Conservation (phyloP, 768 basidiomycete species). For the Tylopilus sp. region DNA sequence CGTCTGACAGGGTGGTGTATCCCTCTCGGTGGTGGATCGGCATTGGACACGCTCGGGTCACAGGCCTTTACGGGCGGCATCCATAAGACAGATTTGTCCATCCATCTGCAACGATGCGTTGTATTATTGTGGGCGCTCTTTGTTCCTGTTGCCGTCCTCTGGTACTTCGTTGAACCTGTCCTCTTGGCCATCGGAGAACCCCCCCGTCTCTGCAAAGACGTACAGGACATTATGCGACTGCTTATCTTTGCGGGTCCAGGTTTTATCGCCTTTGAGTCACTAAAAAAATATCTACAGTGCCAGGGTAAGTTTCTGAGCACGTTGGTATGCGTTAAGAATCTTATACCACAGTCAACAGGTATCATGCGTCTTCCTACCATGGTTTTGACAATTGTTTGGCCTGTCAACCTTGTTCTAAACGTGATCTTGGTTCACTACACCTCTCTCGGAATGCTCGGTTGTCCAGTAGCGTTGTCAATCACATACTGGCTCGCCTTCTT, state of each 20-base stretch:
- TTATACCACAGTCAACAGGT: too few species aligned
- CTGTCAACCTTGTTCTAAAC: slow-evolving; percentile 62
- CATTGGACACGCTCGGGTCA: slow-evolving; percentile 74
- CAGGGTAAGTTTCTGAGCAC: slow-evolving; percentile 47
- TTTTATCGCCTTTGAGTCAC: slow-evolving; percentile 70
- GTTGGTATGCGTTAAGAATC: too few species aligned
- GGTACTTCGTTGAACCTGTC: slow-evolving; percentile 65
- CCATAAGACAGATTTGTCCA: slow-evolving; percentile 58
- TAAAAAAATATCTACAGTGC: slow-evolving; percentile 79
- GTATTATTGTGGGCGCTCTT: slow-evolving; percentile 63
- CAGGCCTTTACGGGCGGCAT: slow-evolving; percentile 69
- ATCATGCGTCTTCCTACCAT: slow-evolving; percentile 72
- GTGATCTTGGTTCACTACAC: slow-evolving; percentile 63
- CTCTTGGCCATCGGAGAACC: slow-evolving; percentile 64
- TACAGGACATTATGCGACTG: slow-evolving; percentile 63
- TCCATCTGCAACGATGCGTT: slow-evolving; percentile 71
- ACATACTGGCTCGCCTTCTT: slow-evolving; percentile 69
- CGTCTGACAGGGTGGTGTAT: slow-evolving; percentile 67
- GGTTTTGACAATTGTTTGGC: slow-evolving; percentile 59
- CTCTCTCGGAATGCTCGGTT: slow-evolving; percentile 59
- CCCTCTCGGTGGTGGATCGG: slow-evolving; percentile 75
- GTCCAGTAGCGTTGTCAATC: slow-evolving; percentile 61
- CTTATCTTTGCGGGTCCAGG: slow-evolving; percentile 65
- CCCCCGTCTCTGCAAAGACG: slow-evolving; percentile 50
- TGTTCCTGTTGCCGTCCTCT: slow-evolving; percentile 58